Base-by-base conservation (phyloP, 2,329 filamentous ascomycete species). In the Phialocephala sp. region DNA sequence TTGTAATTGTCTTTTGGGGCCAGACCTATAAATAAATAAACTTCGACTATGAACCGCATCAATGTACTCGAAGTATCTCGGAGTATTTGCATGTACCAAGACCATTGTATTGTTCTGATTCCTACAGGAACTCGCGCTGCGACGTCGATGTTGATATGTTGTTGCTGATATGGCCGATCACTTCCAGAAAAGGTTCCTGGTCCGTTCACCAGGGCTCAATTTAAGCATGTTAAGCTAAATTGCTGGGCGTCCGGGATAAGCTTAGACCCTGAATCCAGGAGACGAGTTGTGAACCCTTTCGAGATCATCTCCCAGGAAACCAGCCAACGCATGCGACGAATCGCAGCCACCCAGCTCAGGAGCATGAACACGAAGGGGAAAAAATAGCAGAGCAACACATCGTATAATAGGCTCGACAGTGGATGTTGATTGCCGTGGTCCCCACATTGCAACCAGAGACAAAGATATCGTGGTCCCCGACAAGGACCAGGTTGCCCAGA, bases 141-240 rank as follows among this genome's bases (percentile, higher is more conserved):
- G 9, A 27, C 24, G 18, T 8, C 50, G 18, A 54, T 27, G 45
- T 50, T 27, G 8, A 50, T 43, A 43, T 43, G n/a, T 35, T 32
- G 15, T 15, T 39, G 20, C 15, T 41, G 43, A 59, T 41, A 47
- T 59, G 14, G 35, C 32, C 12, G 24, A 47, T 35, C 24, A 5
- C 24, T 54, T 54, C 50, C 50, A 54, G 24, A 54, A 32, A 54
- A 18, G 27, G 50, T 3, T 6, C 50, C 50, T 32, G 50, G 45
- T 50, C 45, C 27, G 37, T 56, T 20, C 32, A 24, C 32, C 56
- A 60, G 47, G 64, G 56, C 45, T 62, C 60, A 62, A 66, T 60
- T 66, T 66, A 63, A 66, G 64, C 64, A 66, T 66, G 56, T 14
- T 12, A 47, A 50, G 39, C 63, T 57, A 60, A 43, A 60, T 58